A percentile compares a stretch with the other conserved stretches of the same genome.
phyloP scores from a whole-genome alignment of 257 asterid species.

The Coffea eugenioides region DNA sequence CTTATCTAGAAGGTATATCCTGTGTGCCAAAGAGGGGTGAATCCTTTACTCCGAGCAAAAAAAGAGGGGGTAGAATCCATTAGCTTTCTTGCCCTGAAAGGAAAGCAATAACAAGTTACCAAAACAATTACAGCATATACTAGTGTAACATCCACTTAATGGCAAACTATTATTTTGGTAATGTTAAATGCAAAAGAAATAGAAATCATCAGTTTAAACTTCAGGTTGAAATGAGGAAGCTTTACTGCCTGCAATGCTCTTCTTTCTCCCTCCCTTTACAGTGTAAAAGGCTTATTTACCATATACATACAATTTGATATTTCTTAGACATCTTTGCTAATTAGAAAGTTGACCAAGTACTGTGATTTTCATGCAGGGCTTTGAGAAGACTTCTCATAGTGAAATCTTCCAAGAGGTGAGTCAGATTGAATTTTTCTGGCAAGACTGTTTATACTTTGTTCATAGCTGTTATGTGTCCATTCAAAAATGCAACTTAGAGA shows the following conservation, averaged over 20 bases:
- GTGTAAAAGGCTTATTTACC: neutral
- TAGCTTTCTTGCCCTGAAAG: no score
- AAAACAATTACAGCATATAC: no score
- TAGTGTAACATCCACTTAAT: no score
- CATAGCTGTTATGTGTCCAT: neutral
- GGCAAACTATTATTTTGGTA: neutral
- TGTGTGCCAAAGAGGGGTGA: neutral
- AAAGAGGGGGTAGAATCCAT: neutral
- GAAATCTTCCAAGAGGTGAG: conserved; percentile 83
- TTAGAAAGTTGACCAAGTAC: conserved; percentile 11
- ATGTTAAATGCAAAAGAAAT: no score
- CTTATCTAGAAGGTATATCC: neutral
- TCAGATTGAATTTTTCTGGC: conserved; percentile 1
- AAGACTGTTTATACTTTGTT: neutral
- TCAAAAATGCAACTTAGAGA: neutral
- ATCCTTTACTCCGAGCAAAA: neutral
- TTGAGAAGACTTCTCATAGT: conserved; percentile 60
- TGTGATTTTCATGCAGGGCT: conserved; percentile 51
- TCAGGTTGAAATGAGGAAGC: neutral
- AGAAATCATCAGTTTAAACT: no score
- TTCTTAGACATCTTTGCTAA: neutral
- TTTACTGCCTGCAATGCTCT: neutral
- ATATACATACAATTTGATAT: neutral
- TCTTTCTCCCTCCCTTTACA: neutral
- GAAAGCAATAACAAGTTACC: no score